phyloP scores from a whole-genome alignment of 805 yeast genomes.

The Candida yuanshanica region DNA sequence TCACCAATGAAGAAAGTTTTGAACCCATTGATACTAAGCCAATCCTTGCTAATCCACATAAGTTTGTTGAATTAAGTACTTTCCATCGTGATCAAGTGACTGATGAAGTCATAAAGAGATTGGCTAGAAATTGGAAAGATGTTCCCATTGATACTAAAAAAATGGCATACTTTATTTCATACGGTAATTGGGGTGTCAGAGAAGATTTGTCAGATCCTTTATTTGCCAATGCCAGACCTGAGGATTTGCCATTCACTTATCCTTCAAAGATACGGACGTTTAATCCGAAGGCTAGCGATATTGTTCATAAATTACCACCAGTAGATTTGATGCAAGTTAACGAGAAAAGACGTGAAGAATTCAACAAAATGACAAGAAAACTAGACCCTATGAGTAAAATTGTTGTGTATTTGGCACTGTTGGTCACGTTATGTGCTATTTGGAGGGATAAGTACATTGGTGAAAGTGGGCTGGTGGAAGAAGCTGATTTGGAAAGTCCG shows the following conservation, averaged over 20 bases:
- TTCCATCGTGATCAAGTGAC: conserved; percentile 54
- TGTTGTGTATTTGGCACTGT: conserved; percentile 42
- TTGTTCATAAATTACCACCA: conserved; percentile 28
- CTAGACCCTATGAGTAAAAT: conserved; percentile 55
- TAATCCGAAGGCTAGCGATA: conserved; percentile 12
- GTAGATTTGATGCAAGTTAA: conserved; percentile 39
- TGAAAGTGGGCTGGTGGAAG: conserved; percentile 30
- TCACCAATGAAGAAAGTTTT: conserved; percentile 32
- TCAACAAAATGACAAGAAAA: conserved; percentile 40
- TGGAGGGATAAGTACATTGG: conserved; percentile 50
- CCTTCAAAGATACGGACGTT: conserved; percentile 28
- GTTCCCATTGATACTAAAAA: conserved; percentile 45
- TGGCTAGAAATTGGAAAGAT: conserved; percentile 51
- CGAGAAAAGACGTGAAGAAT: conserved; percentile 36
- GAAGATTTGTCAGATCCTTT: conserved; percentile 44
- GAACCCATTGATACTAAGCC: conserved; percentile 44
- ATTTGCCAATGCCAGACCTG: conserved; percentile 41
- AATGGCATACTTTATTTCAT: conserved; percentile 55
- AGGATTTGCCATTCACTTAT: conserved; percentile 52
- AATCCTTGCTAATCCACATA: conserved; percentile 33
- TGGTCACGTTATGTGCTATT: conserved; percentile 46
- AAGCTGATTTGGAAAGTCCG: conserved; percentile 31
- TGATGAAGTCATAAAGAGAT: conserved; percentile 42
- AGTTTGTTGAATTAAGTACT: conserved; percentile 27
- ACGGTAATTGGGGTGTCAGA: conserved; percentile 70